These are phyloP conservation scores for Schizothecium vesticola DNA, from an alignment of 495 filamentous ascomycete genomes.

Conservation along the genomic window DNA sequence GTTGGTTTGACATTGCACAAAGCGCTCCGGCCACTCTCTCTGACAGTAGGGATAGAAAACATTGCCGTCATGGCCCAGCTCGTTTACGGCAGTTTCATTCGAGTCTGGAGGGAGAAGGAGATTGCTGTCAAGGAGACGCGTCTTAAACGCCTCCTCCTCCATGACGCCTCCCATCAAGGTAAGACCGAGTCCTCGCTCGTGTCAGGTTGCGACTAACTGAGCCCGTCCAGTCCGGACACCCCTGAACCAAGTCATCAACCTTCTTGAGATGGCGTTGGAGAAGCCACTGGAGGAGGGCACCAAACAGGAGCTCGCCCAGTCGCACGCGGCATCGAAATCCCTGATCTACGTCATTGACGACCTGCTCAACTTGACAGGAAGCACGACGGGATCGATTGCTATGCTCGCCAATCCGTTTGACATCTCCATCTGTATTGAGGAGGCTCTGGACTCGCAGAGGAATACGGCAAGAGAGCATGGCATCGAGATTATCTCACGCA, in stretches of 20 bases:
- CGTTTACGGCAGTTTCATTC: conserved; percentile 68
- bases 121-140: conserved; percentile 48
- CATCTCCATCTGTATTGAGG: conserved; percentile 56
- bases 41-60: conserved; percentile 42
- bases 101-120: conserved; percentile 82
- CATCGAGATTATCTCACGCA: conserved; percentile 53
- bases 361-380: conserved; percentile 74
- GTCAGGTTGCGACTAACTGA: not conserved
- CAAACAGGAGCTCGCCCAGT: conserved; percentile 68
- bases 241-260: conserved; percentile 84
- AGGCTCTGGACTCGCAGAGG: conserved; percentile 60
- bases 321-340: conserved; percentile 82
- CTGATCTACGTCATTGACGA: conserved; percentile 91
- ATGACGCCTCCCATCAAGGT: conserved; percentile 67
- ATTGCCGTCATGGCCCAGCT: conserved; percentile 75
- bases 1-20: not conserved
- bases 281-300: conserved; percentile 66
- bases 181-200: not conserved
- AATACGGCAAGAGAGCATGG: conserved; percentile 65
- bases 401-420: conserved; percentile 70
- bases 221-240: conserved; percentile 69
- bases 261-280: conserved; percentile 80
- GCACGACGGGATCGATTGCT: conserved; percentile 64
- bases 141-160: conserved; percentile 64
- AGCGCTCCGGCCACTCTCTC: not conserved